Base-by-base conservation (phyloP, 2,329 filamentous ascomycete genomes). In the Microsporum audouinii region DNA sequence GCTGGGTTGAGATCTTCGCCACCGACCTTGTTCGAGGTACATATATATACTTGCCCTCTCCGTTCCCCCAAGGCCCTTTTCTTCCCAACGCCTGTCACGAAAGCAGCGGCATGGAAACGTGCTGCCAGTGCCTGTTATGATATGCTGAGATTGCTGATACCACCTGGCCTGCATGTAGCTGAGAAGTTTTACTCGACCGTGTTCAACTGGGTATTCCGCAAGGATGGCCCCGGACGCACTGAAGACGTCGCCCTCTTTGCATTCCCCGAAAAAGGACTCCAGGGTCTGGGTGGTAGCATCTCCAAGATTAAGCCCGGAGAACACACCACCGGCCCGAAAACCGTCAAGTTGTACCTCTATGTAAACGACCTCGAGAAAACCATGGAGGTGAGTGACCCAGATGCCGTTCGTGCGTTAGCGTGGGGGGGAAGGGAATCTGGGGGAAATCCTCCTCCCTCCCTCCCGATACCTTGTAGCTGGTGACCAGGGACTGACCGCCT, bases 151-250 rank as follows among this genome's bases (percentile, higher is more conserved):
- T 55, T 23, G 45, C 45, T 51, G 31, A 49, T 27, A 39, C 10
- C 39, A 33, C 31, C 14, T 27, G 27, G 23, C 36, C 17, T 14
- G 39, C 14, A 17, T 39, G 5, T 43, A 68, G 68, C 67, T 27
- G 62, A 66, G 58, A 61, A 45, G 27, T 69, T 69, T 59, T 69
- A 68, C 55, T 51, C 51, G 27, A 47, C 41, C 6, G 65, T 66
- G n/a, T 69, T 69, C 59, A 60, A 63, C 38, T 69, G 68, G 68
- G 55, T 38, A 8, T 68, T 68, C 53, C 31, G 36, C n/a, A 58
- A 53, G 31, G 57, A 60, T 41, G 45, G 59, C 47, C 45, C 59
- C 3, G 60, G 62, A 33, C 55, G 55, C 14, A 64, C 63, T 17
- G 60, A 64, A 6, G 62, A 66, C 12, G 61, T 66, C 23, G 62